These are phyloP conservation scores for Fusarium coffeatum DNA, from an alignment of 2,329 filamentous ascomycete species.

Conservation along the genomic window DNA sequence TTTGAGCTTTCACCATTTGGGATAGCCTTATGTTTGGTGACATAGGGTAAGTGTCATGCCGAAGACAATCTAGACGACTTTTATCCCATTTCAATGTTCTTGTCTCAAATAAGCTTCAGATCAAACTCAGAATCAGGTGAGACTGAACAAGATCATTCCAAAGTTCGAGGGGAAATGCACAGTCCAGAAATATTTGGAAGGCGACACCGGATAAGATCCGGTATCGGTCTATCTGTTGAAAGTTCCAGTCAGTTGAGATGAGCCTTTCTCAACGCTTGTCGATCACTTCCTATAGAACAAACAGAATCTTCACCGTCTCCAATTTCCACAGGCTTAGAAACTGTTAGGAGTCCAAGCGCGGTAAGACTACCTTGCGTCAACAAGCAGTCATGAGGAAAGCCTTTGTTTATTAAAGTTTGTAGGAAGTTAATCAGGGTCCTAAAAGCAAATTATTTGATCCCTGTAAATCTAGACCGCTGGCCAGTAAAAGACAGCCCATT, in stretches of 20 bases:
- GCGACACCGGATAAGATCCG: neutral
- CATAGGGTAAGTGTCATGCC: neutral
- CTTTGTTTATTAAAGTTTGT: neutral
- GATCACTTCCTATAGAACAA: slow-evolving; percentile 1
- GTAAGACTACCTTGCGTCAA: neutral
- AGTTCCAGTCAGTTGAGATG: neutral
- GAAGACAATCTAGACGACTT: neutral
- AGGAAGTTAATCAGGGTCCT: neutral
- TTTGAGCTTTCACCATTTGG: neutral
- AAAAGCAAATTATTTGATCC: neutral
- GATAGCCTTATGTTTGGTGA: neutral
- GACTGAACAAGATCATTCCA: neutral
- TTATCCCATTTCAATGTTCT: neutral
- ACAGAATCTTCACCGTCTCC: slow-evolving; percentile 28
- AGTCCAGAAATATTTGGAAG: neutral
- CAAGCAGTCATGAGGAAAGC: neutral
- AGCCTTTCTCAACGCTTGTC: neutral
- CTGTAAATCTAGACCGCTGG: slow-evolving; percentile 25
- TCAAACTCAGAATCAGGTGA: neutral
- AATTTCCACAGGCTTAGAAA: neutral
- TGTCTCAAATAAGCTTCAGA: neutral
- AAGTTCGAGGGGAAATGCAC: neutral
- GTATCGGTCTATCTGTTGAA: slow-evolving; percentile 22
- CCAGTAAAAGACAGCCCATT: neutral
- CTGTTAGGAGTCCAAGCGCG: neutral